Evolutionary conservation across 495 filamentous ascomycete genomes (phyloP).

Genomic region (Aspergillus nanangensis): DNA sequence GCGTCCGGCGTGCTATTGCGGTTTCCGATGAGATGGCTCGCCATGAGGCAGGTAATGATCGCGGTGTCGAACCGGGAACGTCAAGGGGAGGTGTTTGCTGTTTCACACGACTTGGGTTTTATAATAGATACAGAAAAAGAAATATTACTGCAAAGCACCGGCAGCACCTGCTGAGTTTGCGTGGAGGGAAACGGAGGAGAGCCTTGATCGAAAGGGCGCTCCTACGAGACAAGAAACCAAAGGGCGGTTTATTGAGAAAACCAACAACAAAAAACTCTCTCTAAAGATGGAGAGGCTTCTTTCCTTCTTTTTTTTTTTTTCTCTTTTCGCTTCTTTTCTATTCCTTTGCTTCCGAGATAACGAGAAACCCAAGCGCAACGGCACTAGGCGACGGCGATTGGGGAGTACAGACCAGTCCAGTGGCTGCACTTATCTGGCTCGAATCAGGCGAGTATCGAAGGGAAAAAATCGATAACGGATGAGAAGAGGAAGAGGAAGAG

Average conservation of each 20-base stretch:
- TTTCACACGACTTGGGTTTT: slow-evolving; percentile 18
- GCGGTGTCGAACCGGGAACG: slow-evolving; percentile 11
- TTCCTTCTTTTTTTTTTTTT: slow-evolving; percentile 6
- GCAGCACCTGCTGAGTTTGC: slow-evolving; percentile 90
- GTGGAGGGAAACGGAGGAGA: slow-evolving; percentile 17
- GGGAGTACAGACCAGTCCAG: slow-evolving; percentile 49
- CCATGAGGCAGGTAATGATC: slow-evolving; percentile 43
- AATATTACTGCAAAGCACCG: slow-evolving; percentile 61
- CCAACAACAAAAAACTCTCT: slow-evolving; percentile 18
- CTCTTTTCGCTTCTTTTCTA: slow-evolving; percentile 6
- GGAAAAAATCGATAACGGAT: too few relatives aligned
- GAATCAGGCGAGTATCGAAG: background rate
- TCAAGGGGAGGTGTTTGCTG: background rate
- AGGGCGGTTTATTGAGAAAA: slow-evolving; percentile 6
- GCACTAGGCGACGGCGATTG: slow-evolving; percentile 28
- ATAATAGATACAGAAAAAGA: slow-evolving; percentile 39
- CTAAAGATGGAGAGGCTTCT: slow-evolving; percentile 13
- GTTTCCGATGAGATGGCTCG: slow-evolving; percentile 72
- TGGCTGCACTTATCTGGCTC: slow-evolving; percentile 38
- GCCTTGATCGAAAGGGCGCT: slow-evolving; percentile 4
- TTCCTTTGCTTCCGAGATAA: slow-evolving; percentile 4
- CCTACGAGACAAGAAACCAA: background rate
- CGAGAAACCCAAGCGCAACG: slow-evolving; percentile 14
- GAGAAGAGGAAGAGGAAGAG: background rate
- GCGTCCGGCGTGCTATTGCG: slow-evolving; percentile 97